These are phyloP conservation scores for Chloris gayana DNA, from an alignment of 176 grass and related monocot species.

Conservation along the genomic window DNA sequence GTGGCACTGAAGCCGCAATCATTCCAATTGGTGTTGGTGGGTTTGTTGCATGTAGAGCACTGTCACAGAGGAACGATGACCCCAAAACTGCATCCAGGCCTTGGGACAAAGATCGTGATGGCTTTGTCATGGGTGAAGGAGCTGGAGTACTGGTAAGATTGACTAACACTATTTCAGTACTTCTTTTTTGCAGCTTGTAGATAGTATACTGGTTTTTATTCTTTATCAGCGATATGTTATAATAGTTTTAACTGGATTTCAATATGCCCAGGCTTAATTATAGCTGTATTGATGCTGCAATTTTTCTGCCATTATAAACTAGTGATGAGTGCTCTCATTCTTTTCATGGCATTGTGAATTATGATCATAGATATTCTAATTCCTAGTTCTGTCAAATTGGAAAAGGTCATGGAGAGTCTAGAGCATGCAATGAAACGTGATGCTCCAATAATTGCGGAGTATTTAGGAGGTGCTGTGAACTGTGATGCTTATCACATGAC, in stretches of 20 bases:
- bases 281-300: background rate
- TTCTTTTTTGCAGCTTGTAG: background rate
- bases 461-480: conserved; percentile 96
- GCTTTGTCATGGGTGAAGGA: conserved; percentile 99
- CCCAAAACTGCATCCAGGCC: conserved; percentile 98
- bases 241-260: background rate
- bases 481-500: conserved; percentile 99
- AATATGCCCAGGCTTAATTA: background rate
- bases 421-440: conserved; percentile 96
- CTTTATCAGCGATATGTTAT: background rate
- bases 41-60: conserved; percentile 94
- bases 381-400: conserved; percentile 6
- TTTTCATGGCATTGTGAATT: background rate
- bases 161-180: conserved; percentile 19
- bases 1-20: conserved; percentile 94
- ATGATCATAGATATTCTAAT: conserved; percentile 8
- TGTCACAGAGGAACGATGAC: conserved; percentile 98
- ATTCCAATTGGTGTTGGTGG: conserved; percentile 98
- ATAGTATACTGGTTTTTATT: background rate
- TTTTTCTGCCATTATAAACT: background rate
- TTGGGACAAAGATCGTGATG: conserved; percentile 96
- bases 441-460: conserved; percentile 87
- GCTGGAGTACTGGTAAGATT: conserved; percentile 84
- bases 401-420: conserved; percentile 97
- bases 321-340: background rate